Conservation (phyloP, 2,329 filamentous ascomycete genomes). For the Botrytis fragariae region DNA sequence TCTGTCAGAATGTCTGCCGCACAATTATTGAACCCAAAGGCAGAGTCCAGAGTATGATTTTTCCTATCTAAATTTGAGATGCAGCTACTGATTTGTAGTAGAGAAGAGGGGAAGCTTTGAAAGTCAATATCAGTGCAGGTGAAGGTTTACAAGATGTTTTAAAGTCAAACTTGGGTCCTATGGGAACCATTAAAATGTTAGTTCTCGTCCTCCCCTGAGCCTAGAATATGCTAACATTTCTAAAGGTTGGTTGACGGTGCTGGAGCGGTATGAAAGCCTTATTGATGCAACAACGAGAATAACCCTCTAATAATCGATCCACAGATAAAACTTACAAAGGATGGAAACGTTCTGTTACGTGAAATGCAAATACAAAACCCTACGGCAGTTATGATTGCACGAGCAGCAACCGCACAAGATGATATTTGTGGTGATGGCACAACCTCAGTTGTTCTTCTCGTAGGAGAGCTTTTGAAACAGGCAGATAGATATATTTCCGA, state of each 20-base stretch:
- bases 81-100: conserved; percentile 44
- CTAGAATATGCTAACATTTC: conserved; percentile 30
- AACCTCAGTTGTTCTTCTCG: conserved; percentile 90
- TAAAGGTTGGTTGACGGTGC: conserved; percentile 66
- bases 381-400: conserved; percentile 81
- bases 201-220: conserved; percentile 19
- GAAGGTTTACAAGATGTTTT: conserved; percentile 92
- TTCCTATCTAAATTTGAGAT: conserved; percentile 25
- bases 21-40: conserved; percentile 97
- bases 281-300: conserved; percentile 23
- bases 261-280: conserved; percentile 54
- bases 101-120: conserved; percentile 94
- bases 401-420: conserved; percentile 93
- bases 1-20: conserved; percentile 78
- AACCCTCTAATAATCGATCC: conserved; percentile 27
- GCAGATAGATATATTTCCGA: conserved; percentile 94
- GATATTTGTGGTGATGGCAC: conserved; percentile 98
- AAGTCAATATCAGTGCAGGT: conserved; percentile 94
- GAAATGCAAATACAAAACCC: conserved; percentile 97
- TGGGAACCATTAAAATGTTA: conserved; percentile 94
- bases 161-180: conserved; percentile 91
- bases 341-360: conserved; percentile 81
- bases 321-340: conserved; percentile 97
- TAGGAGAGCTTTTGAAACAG: conserved; percentile 97
- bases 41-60: conserved; percentile 82